Conservation (phyloP, 2,329 filamentous ascomycete species). For the Bertia moriformis region DNA sequence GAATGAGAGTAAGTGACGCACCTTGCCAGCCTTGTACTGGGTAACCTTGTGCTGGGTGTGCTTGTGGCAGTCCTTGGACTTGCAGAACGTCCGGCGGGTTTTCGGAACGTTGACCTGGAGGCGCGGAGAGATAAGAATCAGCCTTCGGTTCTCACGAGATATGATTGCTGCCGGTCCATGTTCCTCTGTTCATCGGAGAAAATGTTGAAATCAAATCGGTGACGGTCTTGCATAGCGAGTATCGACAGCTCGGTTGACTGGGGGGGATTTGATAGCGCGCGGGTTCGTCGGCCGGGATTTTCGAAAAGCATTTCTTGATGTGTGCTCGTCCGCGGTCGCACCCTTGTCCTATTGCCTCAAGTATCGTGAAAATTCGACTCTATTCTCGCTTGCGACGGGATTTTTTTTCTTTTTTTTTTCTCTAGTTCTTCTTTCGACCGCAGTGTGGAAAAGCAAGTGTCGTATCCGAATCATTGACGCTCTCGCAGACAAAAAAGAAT, state of each 20-base stretch:
- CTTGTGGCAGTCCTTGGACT: slow-evolving; percentile 85
- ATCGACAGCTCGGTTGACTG: background rate
- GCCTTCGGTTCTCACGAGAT: slow-evolving; percentile 2
- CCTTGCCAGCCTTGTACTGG: slow-evolving; percentile 94
- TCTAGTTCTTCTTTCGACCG: background rate
- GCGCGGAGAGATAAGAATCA: slow-evolving; percentile 5
- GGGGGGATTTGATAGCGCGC: too few species aligned
- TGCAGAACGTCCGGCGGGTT: slow-evolving; percentile 95
- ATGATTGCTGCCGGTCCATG: background rate
- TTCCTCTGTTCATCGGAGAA: slow-evolving; percentile 3
- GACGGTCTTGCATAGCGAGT: background rate
- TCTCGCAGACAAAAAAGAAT: background rate
- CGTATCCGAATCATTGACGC: background rate
- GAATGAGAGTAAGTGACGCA: slow-evolving; percentile 20
- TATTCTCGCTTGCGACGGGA: too few species aligned
- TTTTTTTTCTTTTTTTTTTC: too few species aligned
- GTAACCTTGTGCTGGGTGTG: slow-evolving; percentile 87
- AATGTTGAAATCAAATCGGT: background rate
- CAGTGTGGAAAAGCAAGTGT: background rate
- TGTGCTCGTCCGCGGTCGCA: too few species aligned
- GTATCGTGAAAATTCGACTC: too few species aligned
- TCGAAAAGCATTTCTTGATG: too few species aligned
- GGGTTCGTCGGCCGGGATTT: too few species aligned
- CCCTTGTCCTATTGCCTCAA: too few species aligned
- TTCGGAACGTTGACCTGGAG: slow-evolving; percentile 91